A percentile compares a stretch with the other conserved stretches of the same genome.
Conservation (phyloP, 495 filamentous ascomycete species). For the Choiromyces venosus region DNA sequence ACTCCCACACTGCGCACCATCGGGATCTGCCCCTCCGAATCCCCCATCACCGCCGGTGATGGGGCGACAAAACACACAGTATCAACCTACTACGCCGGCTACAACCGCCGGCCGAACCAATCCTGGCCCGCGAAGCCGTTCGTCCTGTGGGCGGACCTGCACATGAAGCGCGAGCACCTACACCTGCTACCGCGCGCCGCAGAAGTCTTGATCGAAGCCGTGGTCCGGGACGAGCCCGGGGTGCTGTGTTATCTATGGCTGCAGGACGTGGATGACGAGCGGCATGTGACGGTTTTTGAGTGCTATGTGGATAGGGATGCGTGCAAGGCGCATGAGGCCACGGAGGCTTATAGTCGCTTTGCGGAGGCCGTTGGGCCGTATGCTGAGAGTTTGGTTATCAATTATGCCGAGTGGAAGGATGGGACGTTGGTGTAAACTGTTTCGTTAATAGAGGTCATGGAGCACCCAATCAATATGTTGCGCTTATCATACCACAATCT, state of each 20-base stretch:
- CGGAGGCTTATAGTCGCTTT: slow-evolving; percentile 6
- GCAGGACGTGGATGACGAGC: slow-evolving; percentile 4
- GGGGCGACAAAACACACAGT: not conserved
- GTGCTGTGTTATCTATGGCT: slow-evolving; percentile 15
- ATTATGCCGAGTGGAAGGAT: slow-evolving; percentile 7
- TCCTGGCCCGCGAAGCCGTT: not conserved
- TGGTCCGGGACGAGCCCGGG: not conserved
- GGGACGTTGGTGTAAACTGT: not conserved
- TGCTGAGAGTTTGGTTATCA: not conserved
- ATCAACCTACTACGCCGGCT: not conserved
- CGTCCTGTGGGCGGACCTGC: slow-evolving; percentile 3
- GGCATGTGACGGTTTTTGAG: slow-evolving; percentile 9
- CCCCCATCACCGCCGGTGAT: not conserved
- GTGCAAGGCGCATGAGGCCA: slow-evolving; percentile 6
- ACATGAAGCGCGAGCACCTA: not conserved
- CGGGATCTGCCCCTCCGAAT: not conserved
- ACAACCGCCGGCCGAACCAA: not conserved
- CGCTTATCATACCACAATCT: not conserved
- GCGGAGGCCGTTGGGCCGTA: not conserved
- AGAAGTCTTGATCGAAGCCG: not conserved
- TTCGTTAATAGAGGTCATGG: not conserved
- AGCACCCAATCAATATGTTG: not conserved
- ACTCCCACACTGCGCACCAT: not conserved
- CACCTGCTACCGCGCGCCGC: not conserved
- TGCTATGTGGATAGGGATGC: slow-evolving; percentile 3